Evolutionary conservation across 805 yeast genomes (phyloP).

Genomic region (Komagataella populi): DNA sequence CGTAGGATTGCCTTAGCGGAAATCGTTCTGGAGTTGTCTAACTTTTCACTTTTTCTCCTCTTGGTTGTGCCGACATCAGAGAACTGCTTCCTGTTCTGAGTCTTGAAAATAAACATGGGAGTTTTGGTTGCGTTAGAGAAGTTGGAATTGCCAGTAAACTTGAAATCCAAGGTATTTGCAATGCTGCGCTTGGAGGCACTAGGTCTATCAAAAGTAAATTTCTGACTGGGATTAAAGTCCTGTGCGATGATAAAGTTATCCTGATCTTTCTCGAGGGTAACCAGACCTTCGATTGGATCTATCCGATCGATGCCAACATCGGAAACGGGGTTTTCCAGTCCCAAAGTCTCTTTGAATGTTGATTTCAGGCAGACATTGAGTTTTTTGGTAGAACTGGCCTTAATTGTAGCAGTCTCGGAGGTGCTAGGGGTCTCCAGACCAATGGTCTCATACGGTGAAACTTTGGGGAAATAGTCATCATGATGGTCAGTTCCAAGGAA

Average conservation of each 20-base stretch:
- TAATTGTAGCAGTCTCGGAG: not conserved
- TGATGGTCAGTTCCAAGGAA: not conserved
- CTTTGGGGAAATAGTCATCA: not conserved
- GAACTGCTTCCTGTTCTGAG: not conserved
- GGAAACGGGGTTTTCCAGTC: not conserved
- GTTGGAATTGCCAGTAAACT: constrained; percentile 1
- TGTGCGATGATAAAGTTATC: not conserved
- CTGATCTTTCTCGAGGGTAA: not conserved
- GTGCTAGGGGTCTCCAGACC: not conserved
- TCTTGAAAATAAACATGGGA: not conserved
- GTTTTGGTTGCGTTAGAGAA: not conserved
- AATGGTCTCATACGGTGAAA: not conserved
- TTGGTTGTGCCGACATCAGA: constrained; percentile 1
- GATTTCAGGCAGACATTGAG: not conserved
- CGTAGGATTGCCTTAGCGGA: constrained; percentile 21
- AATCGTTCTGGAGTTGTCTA: constrained; percentile 21
- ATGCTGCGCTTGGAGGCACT: not conserved
- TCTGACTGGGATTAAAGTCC: constrained; percentile 1
- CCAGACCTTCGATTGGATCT: not conserved
- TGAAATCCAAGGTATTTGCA: not conserved
- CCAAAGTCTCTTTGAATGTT: not conserved
- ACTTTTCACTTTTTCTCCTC: constrained; percentile 13
- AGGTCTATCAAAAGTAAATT: not conserved
- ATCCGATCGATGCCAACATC: not conserved
- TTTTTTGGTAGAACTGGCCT: not conserved